Percentiles rank a stretch among this genome's conserved stretches.
Evolutionary conservation across 2,329 filamentous ascomycete species (phyloP).

Genomic region (Neophaeococcomyces mojaviensis): DNA sequence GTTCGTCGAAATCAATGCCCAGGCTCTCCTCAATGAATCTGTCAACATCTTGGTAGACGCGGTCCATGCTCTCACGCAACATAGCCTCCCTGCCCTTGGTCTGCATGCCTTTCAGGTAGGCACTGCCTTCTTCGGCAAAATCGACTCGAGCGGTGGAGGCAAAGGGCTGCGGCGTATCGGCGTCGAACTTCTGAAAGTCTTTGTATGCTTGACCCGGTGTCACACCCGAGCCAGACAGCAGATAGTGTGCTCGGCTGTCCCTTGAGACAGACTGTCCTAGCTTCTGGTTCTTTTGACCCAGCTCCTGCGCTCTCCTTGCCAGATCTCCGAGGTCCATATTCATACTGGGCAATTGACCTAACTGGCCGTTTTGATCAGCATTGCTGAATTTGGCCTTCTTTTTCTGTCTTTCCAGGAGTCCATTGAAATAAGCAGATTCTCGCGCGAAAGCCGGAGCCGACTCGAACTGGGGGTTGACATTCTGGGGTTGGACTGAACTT

Average conservation of each 20-base stretch:
- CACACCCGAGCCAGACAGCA: slow-evolving; percentile 87
- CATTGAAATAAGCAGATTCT: slow-evolving; percentile 55
- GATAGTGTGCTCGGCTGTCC: slow-evolving; percentile 63
- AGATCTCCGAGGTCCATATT: slow-evolving; percentile 91
- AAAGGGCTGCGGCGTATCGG: slow-evolving; percentile 31
- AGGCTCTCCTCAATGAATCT: slow-evolving; percentile 90
- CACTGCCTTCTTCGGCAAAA: slow-evolving; percentile 20
- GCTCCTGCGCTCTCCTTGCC: slow-evolving; percentile 62
- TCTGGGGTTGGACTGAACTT: slow-evolving; percentile 10
- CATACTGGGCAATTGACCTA: slow-evolving; percentile 77
- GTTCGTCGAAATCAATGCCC: slow-evolving; percentile 90
- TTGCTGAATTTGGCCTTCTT: slow-evolving; percentile 60
- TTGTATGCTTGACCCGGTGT: slow-evolving; percentile 78
- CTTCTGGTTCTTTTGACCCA: slow-evolving; percentile 59
- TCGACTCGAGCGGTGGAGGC: neutral
- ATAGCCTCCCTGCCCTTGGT: slow-evolving; percentile 85
- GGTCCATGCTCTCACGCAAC: slow-evolving; percentile 82
- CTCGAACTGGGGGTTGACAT: slow-evolving; percentile 5
- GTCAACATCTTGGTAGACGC: slow-evolving; percentile 87
- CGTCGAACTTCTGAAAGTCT: slow-evolving; percentile 74
- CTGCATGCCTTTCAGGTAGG: slow-evolving; percentile 75
- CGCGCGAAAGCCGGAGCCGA: slow-evolving; percentile 11
- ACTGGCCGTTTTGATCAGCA: slow-evolving; percentile 31
- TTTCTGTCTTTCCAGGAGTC: slow-evolving; percentile 55
- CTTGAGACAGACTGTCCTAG: slow-evolving; percentile 32